Evolutionary conservation across 192 early-diverging fungal species (phyloP), one percentile per base, ranked within the genome.

Genomic region (Mortierella antarctica): DNA sequence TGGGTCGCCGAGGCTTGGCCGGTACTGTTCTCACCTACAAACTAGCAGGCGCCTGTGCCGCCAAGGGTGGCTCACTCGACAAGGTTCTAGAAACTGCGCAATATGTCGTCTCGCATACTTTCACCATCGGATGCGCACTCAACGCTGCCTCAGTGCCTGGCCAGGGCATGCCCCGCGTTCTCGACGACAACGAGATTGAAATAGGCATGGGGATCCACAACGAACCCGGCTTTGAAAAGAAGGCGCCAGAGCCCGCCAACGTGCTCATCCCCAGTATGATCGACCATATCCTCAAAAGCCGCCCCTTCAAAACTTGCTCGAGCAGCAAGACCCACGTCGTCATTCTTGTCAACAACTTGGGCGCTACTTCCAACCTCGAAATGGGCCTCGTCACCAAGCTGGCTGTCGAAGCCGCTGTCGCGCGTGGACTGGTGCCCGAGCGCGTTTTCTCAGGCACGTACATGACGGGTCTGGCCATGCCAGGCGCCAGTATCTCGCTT

Each of bases 291-390:
- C 58, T 61, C 58, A 40, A 55, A 13, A 76, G 74, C 51, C 61
- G 23, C 9, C 73, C 60, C 0, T 83, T 88, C 67, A 71, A 76
- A 54, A 84, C 86, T 6, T 71, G 86, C 20, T 71, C 74, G 21
- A 39, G 53, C 12, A 75, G 86, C 57, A 75, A 86, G 40, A 40
- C 65, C 31, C 78, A 73, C 4, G 86, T 93, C 14, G 85, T 90
- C n/a, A 67, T 96, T n/a, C 64, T 96, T 56, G 84, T 95, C 44
- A 96, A 96, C 78, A 95, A 96, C 81, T 83, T 95, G n/a, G 95
- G 95, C 6, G 93, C 89, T 2, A 88, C 87, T 0, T 90, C 94
- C 0, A 85, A 86, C 50, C 74, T 96, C 40, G 95, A 96, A 75
- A 84, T 93, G 71, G 88, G 90, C 7, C 82, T 89, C 18, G 87